Conservation (phyloP, 129 eudicot genomes). For the Glebionis coronaria region DNA sequence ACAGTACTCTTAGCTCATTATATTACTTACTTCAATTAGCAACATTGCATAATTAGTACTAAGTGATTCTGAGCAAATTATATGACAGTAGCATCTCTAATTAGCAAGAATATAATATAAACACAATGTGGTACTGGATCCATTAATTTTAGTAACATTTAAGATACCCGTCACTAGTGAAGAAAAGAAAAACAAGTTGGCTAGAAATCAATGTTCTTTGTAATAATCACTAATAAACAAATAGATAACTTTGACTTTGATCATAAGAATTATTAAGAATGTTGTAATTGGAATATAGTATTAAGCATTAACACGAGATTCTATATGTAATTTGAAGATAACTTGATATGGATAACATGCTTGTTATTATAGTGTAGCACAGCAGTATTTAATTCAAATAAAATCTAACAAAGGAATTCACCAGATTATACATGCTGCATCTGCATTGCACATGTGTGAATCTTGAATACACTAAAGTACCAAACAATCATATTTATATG, state of each 20-base stretch:
- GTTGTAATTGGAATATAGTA: conserved; percentile 3
- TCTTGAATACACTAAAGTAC: conserved; percentile 11
- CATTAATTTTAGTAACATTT: not conserved
- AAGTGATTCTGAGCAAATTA: not conserved
- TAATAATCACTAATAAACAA: not conserved
- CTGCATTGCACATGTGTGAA: conserved; percentile 4
- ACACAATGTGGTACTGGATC: conserved; percentile 7
- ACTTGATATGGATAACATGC: not conserved
- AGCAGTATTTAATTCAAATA: conserved; percentile 1
- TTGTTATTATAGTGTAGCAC: conserved; percentile 14
- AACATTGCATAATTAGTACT: conserved; percentile 13
- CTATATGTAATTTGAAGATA: not conserved
- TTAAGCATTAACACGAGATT: not conserved
- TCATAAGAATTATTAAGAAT: not conserved
- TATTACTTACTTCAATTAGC: conserved; percentile 20
- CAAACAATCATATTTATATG: conserved; percentile 4
- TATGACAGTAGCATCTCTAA: conserved; percentile 14
- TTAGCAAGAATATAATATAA: not conserved
- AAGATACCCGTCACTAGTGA: too few species aligned
- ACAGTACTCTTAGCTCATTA: conserved; percentile 14
- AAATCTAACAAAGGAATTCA: not conserved
- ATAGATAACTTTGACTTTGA: not conserved
- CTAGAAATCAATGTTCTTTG: not conserved
- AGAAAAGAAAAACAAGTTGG: too few species aligned
- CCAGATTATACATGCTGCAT: not conserved